Evolutionary conservation across 2,329 filamentous ascomycete species (phyloP).

Genomic region (Cladosporium sp.): DNA sequence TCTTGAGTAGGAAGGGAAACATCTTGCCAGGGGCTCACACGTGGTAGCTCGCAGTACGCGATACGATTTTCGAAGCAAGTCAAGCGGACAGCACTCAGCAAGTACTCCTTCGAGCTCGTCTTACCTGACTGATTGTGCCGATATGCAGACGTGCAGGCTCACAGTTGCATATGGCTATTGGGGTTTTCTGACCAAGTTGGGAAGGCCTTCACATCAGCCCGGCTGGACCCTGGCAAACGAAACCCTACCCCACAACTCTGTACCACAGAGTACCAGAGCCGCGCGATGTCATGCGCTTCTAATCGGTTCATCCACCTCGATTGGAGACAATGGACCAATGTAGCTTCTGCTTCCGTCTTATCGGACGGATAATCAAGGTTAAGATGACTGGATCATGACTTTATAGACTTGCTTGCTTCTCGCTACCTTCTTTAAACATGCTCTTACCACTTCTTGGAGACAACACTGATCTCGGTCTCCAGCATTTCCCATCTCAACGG

Average conservation of each 20-base stretch:
- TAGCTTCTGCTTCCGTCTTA: slow-evolving; percentile 3
- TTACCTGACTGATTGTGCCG: background rate
- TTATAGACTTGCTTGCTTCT: background rate
- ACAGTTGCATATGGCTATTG: background rate
- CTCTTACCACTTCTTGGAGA: slow-evolving; percentile 1
- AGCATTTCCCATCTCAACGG: background rate
- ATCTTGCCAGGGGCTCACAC: too few relatives aligned
- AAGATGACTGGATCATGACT: background rate
- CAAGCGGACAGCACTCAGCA: background rate
- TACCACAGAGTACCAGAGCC: background rate
- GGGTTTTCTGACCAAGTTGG: slow-evolving; percentile 1
- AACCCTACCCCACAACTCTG: slow-evolving; percentile 6
- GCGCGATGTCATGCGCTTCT: slow-evolving; percentile 1
- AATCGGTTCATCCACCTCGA: slow-evolving; percentile 2
- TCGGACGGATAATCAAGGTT: slow-evolving; percentile 5
- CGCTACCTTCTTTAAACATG: background rate
- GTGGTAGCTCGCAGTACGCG: too few relatives aligned
- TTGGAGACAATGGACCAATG: slow-evolving; percentile 11
- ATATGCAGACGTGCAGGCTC: background rate
- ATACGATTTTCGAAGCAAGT: background rate
- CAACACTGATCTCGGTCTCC: slow-evolving; percentile 2
- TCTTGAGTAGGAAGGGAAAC: too few relatives aligned
- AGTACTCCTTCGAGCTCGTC: background rate
- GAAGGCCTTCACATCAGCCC: background rate
- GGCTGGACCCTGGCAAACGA: background rate